Base-by-base conservation (phyloP, 1,139 yeast genomes). In the Suhomyces coccinellae region DNA sequence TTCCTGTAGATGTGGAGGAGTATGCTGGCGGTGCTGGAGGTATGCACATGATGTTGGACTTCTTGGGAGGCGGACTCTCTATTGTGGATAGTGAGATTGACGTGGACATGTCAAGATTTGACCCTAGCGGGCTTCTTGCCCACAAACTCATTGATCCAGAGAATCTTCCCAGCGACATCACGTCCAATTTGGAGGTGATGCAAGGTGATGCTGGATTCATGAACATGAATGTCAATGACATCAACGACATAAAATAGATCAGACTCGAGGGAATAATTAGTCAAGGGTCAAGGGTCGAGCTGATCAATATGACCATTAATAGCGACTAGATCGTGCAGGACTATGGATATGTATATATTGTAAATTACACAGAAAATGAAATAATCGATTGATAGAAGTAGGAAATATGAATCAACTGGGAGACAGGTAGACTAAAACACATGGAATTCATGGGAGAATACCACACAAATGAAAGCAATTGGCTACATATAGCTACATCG, bases 41-140 rank as follows among this genome's bases (percentile, higher is more conserved):
- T 50, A 85, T 85, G 89, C 89, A 85, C 59, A 86, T 86, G 93
- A 86, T 86, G 95, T 71, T 86, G 65, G 93, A 86, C 63, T 86
- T 86, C 68, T 70, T 86, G 26, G 93, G 93, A 14, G 93, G 93
- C 3, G 87, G 88, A 0, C 75, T 85, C 8, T 64, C 73, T 12
- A 71, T 74, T 24, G 68, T 72, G 17, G 77, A 71, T 49, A 69
- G 67, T 50, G 74, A 73, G 44, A 59, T 72, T 12, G 76, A 71
- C 51, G 66, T 62, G 26, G 65, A 59, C 17, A 66, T 78, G 34
- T 68, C 72, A 38, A 74, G 70, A 51, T 74, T 78, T 45, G 82
- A 73, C 49, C 73, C 74, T 1, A 61, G 61, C 24, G 73, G 71
- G 5, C 45, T 62, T 6, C 54, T 73, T n/a, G 62, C 71, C 17